Evolutionary conservation across 345 rosid species (phyloP).

Genomic region (Salix viminalis): DNA sequence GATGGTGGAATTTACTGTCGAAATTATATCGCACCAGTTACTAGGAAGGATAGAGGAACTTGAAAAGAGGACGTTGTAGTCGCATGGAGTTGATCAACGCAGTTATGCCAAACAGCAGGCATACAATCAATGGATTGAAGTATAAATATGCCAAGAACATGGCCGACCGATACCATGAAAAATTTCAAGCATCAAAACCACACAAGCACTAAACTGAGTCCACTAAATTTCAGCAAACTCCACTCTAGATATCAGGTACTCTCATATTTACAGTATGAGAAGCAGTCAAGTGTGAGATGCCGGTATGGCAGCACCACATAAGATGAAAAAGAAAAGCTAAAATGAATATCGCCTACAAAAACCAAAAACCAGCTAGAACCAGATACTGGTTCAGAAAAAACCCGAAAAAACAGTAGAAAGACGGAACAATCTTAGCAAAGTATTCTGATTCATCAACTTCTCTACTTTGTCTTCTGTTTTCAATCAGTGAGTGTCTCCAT

Average conservation of each 20-base stretch:
- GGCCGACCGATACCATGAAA: conserved; percentile 4
- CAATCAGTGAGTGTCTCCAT: conserved; percentile 20
- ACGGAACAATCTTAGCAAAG: conserved; percentile 25
- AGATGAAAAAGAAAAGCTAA: conserved; percentile 13
- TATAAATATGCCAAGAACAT: not conserved
- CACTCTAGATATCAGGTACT: conserved; percentile 40
- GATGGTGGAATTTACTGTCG: not conserved
- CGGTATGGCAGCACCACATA: conserved; percentile 26
- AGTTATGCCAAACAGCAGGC: conserved; percentile 2
- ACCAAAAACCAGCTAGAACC: conserved; percentile 20
- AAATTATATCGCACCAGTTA: not conserved
- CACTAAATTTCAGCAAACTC: conserved; percentile 38
- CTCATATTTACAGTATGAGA: conserved; percentile 63
- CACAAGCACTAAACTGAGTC: conserved; percentile 27
- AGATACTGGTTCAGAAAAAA: conserved; percentile 14
- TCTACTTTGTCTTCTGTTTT: conserved; percentile 26
- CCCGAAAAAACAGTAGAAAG: conserved; percentile 16
- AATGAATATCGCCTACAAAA: conserved; percentile 34
- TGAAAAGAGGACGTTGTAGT: not conserved
- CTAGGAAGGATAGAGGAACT: not conserved
- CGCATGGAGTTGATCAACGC: not conserved
- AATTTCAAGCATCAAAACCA: conserved; percentile 10
- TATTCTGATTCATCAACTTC: conserved; percentile 19
- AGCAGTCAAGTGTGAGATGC: conserved; percentile 38
- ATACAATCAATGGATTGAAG: not conserved